These are phyloP conservation scores for Calonectria hawksworthii DNA, from an alignment of 2,329 filamentous ascomycete species.

Conservation along the genomic window DNA sequence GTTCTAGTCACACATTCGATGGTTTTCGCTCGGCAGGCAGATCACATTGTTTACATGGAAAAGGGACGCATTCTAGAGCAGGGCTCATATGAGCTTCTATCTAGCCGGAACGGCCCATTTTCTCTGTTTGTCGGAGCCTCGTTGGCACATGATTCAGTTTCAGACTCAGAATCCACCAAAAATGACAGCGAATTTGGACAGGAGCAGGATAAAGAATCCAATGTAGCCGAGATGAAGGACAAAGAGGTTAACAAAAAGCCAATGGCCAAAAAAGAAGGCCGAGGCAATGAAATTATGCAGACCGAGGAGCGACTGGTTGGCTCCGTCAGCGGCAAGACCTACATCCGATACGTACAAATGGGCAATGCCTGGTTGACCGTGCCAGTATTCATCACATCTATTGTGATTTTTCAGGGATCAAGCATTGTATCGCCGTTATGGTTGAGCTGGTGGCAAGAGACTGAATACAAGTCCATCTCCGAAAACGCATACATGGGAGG, in stretches of 20 bases:
- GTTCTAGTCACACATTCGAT: neutral
- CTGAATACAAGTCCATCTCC: neutral
- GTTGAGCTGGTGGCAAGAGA: slow-evolving; percentile 3
- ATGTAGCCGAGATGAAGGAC: too few relatives aligned
- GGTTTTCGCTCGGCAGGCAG: neutral
- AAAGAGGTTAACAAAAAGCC: neutral
- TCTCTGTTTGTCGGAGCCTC: neutral
- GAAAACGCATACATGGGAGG: neutral
- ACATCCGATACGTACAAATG: neutral
- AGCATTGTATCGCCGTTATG: neutral
- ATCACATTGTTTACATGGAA: slow-evolving; percentile 1
- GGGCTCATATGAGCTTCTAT: neutral
- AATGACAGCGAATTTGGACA: neutral
- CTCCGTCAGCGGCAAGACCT: neutral
- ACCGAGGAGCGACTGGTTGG: neutral
- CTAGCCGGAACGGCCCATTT: neutral
- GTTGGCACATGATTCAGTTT: neutral
- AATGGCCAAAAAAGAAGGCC: neutral
- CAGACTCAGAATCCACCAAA: neutral
- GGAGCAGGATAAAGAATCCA: neutral
- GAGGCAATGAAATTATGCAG: slow-evolving; percentile 4
- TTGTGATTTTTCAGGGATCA: neutral
- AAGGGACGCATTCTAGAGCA: neutral
- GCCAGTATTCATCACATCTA: neutral
- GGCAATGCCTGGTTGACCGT: neutral